Base-by-base conservation (phyloP, 352 stramenopile species). In the Pythium rishiriense region DNA sequence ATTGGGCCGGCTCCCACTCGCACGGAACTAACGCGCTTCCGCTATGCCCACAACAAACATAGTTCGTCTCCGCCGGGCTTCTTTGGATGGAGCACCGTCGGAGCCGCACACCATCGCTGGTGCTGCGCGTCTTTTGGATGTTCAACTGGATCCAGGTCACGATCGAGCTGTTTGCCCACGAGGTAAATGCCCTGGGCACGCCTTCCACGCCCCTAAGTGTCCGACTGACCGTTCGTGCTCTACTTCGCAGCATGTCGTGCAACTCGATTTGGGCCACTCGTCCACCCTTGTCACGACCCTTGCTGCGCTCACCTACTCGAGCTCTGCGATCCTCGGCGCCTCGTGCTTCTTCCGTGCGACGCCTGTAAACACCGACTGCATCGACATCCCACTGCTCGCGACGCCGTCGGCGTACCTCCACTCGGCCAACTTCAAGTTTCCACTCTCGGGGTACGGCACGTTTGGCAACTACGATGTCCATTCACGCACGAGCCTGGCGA, bases 21-120 rank as follows among this genome's bases (percentile, higher is more conserved):
- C 2, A 11, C 10, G 5, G 5, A 35, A 35, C 31, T 35, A 11
- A 10, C 10, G 5, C 5, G 31, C 10, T 35, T 35, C 31, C 31
- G 31, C 31, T 35, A 35, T 41, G 35, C 11, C 12, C 11, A 5
- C 31, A 10, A 5, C 31, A 5, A 5, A 35, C 35, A 15, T 21
- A 55, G 48, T 43, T 28, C 28, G 19, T 61, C 15, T 42, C 64
- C 9, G 51, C 57, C 2, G 37, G 12, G 26, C 43, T 90, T 35
- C 72, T 92, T 22, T 92, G 83, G 83, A 92, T 92, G 81, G 83
- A 90, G 47, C 87, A 90, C 66, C 77, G 83, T 2, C 81, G 83
- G 12, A 79, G 79, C 17, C 61, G 78, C 43, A 81, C 79, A 31
- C 83, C 81, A 14, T 90, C 81, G 4, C 37, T 67, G 39, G 74